Percentiles rank a stretch among this genome's conserved stretches.
These are phyloP conservation scores for Emydomyces testavorans DNA, from an alignment of 2,329 filamentous ascomycete genomes.

Conservation along the genomic window DNA sequence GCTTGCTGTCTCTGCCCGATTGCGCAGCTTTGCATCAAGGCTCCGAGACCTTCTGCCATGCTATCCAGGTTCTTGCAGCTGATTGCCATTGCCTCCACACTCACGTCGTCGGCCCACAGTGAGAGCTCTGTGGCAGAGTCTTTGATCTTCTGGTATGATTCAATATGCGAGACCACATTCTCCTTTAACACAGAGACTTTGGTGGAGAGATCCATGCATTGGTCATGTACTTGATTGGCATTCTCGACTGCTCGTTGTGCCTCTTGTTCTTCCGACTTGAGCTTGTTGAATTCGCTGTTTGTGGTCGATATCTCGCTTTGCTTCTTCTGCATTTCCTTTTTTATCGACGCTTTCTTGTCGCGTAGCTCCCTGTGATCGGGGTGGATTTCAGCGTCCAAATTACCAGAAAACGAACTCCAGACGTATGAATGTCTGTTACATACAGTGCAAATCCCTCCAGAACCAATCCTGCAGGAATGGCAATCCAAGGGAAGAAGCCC, in stretches of 20 bases:
- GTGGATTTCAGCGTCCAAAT: too few species aligned
- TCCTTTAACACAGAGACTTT: background rate
- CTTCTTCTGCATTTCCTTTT: background rate
- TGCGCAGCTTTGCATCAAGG: background rate
- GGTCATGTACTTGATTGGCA: background rate
- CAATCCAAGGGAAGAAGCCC: background rate
- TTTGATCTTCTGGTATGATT: background rate
- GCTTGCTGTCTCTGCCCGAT: background rate
- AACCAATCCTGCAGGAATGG: background rate
- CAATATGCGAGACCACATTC: background rate
- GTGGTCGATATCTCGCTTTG: background rate
- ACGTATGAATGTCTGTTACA: too few species aligned
- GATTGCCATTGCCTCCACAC: background rate
- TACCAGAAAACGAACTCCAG: too few species aligned
- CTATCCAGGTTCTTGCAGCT: background rate
- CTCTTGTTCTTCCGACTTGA: background rate
- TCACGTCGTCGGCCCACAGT: background rate
- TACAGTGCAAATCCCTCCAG: background rate
- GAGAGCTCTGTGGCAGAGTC: background rate
- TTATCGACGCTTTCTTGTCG: background rate
- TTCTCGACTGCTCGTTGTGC: background rate
- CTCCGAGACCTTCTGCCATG: background rate
- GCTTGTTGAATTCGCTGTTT: background rate
- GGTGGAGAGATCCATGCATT: background rate
- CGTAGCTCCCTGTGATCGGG: background rate